Evolutionary conservation across 2,329 filamentous ascomycete genomes (phyloP).

Genomic region (Aspergillus amoenus): DNA sequence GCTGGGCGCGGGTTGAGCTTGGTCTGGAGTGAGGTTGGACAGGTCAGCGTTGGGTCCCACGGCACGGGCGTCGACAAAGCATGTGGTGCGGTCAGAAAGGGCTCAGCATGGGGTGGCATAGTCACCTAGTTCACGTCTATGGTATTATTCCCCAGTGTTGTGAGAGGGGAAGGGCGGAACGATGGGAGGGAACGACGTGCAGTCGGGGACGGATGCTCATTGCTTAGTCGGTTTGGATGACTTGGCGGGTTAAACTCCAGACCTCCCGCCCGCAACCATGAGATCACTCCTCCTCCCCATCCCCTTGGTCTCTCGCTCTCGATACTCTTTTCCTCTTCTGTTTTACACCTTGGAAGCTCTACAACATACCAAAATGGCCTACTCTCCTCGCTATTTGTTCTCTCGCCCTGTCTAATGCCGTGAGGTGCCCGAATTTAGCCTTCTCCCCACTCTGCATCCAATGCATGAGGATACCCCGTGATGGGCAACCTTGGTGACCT

Average conservation of each 20-base stretch:
- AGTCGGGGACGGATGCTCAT: not conserved
- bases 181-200: not conserved
- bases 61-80: not conserved
- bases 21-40: constrained; percentile 20
- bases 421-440: constrained; percentile 9
- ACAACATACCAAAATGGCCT: constrained; percentile 4
- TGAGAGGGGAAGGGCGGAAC: not conserved
- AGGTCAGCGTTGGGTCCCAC: constrained; percentile 17
- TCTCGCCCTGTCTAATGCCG: constrained; percentile 15
- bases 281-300: constrained; percentile 4
- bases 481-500: constrained; percentile 75
- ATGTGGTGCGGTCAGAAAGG: constrained; percentile 12
- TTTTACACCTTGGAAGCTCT: not conserved
- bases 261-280: constrained; percentile 4
- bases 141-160: not conserved
- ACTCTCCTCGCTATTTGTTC: constrained; percentile 6
- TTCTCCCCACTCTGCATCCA: constrained; percentile 22
- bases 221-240: constrained; percentile 5
- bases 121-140: constrained; percentile 9
- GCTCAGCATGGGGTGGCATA: not conserved
- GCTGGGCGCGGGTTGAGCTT: constrained; percentile 18
- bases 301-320: not conserved
- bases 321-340: not conserved
- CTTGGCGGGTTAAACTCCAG: constrained; percentile 1
- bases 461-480: constrained; percentile 37